phyloP scores from a whole-genome alignment of 2,329 filamentous ascomycete species.

The Colletotrichum australisinense region DNA sequence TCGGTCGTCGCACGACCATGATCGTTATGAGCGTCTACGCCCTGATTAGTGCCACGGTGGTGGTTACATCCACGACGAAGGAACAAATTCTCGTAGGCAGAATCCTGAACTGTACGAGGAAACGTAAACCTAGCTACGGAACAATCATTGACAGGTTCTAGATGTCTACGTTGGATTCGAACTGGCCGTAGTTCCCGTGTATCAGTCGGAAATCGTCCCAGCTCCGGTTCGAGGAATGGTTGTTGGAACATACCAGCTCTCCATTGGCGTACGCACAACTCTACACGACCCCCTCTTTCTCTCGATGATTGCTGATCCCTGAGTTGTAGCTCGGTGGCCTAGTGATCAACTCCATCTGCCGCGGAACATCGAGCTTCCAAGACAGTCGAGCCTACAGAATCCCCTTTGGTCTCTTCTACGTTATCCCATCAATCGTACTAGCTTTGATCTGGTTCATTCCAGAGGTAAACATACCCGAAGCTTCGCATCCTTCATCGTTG shows the following conservation, averaged over 20 bases:
- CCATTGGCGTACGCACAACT: slow-evolving; percentile 37
- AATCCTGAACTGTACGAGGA: slow-evolving; percentile 45
- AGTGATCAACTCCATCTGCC: slow-evolving; percentile 43
- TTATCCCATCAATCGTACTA: slow-evolving; percentile 45
- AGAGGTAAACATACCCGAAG: slow-evolving; percentile 32
- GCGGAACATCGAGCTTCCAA: slow-evolving; percentile 43
- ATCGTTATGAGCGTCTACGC: slow-evolving; percentile 51
- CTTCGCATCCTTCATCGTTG: background rate
- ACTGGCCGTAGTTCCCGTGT: slow-evolving; percentile 49
- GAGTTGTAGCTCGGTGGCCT: slow-evolving; percentile 37
- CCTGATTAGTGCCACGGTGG: slow-evolving; percentile 45
- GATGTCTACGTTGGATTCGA: slow-evolving; percentile 53
- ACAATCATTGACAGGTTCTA: background rate
- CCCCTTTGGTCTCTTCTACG: slow-evolving; percentile 48
- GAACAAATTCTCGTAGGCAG: slow-evolving; percentile 48
- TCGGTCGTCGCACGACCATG: slow-evolving; percentile 48
- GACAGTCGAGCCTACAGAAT: slow-evolving; percentile 47
- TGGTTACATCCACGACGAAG: slow-evolving; percentile 44
- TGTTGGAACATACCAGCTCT: slow-evolving; percentile 49
- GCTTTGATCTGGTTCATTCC: slow-evolving; percentile 43
- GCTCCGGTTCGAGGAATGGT: slow-evolving; percentile 45
- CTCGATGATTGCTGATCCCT: no score
- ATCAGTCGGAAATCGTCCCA: slow-evolving; percentile 49
- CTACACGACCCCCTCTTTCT: no score
- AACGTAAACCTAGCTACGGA: background rate